Conservation (phyloP, 345 rosid genomes). For the Linum usitatissimum region DNA sequence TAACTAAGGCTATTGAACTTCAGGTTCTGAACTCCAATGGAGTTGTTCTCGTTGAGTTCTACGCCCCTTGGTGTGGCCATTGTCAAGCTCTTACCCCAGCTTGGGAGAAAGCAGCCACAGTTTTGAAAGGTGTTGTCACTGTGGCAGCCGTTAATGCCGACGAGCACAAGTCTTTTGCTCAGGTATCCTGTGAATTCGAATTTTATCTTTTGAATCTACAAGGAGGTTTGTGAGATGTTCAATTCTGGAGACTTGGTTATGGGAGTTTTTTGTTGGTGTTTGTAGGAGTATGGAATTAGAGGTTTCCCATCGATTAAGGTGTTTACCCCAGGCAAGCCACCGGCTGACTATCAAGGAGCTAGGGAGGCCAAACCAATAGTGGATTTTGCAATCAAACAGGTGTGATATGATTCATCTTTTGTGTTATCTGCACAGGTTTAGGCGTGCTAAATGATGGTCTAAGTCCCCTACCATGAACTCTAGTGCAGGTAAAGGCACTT, state of each 20-base stretch:
- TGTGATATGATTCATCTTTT: constrained; percentile 21
- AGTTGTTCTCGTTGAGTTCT: constrained; percentile 88
- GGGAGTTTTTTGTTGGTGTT: constrained; percentile 10
- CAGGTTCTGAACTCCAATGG: constrained; percentile 85
- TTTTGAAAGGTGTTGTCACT: constrained; percentile 77
- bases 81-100: constrained; percentile 80
- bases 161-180: constrained; percentile 86
- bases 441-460: not conserved
- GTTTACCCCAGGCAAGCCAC: constrained; percentile 77
- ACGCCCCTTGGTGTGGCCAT: constrained; percentile 99
- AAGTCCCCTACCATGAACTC: constrained; percentile 6
- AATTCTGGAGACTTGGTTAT: not conserved
- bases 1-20: not conserved
- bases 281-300: constrained; percentile 77
- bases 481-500: constrained; percentile 55
- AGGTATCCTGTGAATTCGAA: constrained; percentile 35
- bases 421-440: not conserved
- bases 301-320: constrained; percentile 94
- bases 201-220: not conserved
- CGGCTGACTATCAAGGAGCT: constrained; percentile 87
- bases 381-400: constrained; percentile 62
- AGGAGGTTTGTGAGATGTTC: not conserved
- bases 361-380: constrained; percentile 82
- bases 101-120: constrained; percentile 87
- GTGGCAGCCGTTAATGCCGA: constrained; percentile 98